These are phyloP conservation scores for Quillaja saponaria DNA, from an alignment of 306 rosid species.

Conservation along the genomic window DNA sequence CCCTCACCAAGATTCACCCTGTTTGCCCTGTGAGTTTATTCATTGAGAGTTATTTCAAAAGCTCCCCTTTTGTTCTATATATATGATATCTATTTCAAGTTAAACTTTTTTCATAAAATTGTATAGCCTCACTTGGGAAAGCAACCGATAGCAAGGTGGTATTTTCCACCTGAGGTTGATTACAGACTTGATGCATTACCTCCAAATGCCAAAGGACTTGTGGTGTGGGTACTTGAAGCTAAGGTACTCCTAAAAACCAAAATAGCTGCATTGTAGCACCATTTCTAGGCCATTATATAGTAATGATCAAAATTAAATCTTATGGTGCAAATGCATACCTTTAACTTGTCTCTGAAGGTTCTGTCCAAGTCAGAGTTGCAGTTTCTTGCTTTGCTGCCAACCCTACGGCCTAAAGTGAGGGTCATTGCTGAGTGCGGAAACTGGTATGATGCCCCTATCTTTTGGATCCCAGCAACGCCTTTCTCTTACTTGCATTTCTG, in stretches of 20 bases:
- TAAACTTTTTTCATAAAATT: neutral
- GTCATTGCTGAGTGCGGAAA: constrained; percentile 95
- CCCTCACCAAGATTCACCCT: constrained; percentile 89
- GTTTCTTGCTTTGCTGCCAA: constrained; percentile 82
- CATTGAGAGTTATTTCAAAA: too few species aligned
- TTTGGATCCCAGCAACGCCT: too few species aligned
- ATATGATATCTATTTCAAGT: neutral
- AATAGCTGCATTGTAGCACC: too few species aligned
- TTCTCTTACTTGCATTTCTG: too few species aligned
- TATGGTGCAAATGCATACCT: neutral
- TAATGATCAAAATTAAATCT: neutral
- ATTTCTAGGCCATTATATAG: too few species aligned
- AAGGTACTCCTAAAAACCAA: too few species aligned
- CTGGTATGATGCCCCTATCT: constrained; percentile 46
- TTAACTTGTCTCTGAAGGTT: constrained; percentile 58
- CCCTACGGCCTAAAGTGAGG: constrained; percentile 85
- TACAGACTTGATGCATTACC: constrained; percentile 88
- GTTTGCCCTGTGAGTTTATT: constrained; percentile 83
- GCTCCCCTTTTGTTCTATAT: neutral
- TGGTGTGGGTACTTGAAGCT: constrained; percentile 65
- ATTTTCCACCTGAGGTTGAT: constrained; percentile 95
- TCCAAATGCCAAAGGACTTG: constrained; percentile 73
- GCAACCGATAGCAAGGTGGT: constrained; percentile 83
- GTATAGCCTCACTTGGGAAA: constrained; percentile 61
- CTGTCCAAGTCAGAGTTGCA: constrained; percentile 90